Evolutionary conservation across 1,139 yeast species (phyloP), one percentile per base, ranked within the genome.

Genomic region (Blastobotrys proliferans): DNA sequence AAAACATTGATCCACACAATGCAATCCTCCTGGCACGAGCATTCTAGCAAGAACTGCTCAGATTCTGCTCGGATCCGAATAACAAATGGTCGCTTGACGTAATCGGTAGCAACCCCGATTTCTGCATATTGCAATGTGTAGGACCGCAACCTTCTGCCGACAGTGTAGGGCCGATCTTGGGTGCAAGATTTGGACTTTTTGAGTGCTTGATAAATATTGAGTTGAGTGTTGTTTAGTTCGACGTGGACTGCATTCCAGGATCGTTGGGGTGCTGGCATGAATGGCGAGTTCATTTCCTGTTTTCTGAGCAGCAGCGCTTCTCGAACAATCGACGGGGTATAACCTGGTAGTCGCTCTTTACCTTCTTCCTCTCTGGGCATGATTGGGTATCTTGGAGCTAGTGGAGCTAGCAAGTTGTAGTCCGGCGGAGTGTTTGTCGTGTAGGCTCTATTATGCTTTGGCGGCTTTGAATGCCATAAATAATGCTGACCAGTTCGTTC

Each of bases 61-160:
- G 76, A 75, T 60, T 83, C 92, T 11, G 77, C 70, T 21, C 92
- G 72, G 16, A 83, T 56, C 35, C 94, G 66, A 36, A 83, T 61
- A 1, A 77, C 81, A 57, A 76, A 70, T 14, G 72, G 67, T 40
- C 72, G 70, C 59, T 83, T 83, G 45, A 68, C 71, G 61, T 83
- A 83, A 60, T 83, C 94, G 4, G 73, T 63, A 0, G 92, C 92
- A 17, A 81, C 65, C 0, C 94, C 94, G 18, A 81, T 61, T 51
- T 72, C 77, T 18, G 85, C 81, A 58, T 81, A 77, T 60, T 83
- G 94, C 39, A 83, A 67, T 3, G 88, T 78, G 60, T 77, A 83
- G 0, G 81, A 46, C n/a, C 45, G 22, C 18, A 51, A 11, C 22
- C 48, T 38, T 13, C 30, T 18, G 24, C 52, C 52, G 13, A 51